These are phyloP conservation scores for Mortierella sp. DNA, from an alignment of 371 early-diverging fungal genomes.

Conservation along the genomic window DNA sequence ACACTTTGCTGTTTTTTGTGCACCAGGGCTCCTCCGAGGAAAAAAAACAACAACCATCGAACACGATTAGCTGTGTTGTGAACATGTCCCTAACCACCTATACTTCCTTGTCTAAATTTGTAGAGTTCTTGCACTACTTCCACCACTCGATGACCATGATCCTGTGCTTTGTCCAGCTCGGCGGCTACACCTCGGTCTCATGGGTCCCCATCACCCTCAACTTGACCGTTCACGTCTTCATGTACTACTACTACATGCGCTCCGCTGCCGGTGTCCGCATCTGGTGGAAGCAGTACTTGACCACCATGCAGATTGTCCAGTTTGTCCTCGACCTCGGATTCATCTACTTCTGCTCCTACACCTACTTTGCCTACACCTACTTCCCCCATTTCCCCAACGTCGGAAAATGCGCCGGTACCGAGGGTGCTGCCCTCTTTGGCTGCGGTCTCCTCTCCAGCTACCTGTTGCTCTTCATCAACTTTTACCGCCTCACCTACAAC, in stretches of 20 bases:
- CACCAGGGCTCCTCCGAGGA: not conserved
- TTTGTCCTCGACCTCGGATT: conserved; percentile 87
- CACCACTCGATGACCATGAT: conserved; percentile 94
- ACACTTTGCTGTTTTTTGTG: not conserved
- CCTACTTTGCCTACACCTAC: conserved; percentile 80
- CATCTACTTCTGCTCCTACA: conserved; percentile 88
- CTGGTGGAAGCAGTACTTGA: conserved; percentile 95
- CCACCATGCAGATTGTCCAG: conserved; percentile 91
- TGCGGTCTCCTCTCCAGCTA: conserved; percentile 86
- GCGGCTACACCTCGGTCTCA: conserved; percentile 84
- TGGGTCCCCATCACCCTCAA: conserved; percentile 88
- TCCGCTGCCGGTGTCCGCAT: conserved; percentile 86
- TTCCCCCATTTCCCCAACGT: conserved; percentile 78
- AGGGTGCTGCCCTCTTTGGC: conserved; percentile 85
- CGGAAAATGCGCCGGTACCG: conserved; percentile 85
- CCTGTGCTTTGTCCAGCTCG: conserved; percentile 87
- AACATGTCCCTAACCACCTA: not conserved
- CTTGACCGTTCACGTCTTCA: conserved; percentile 91
- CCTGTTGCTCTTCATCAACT: conserved; percentile 89
- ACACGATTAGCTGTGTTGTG: not conserved
- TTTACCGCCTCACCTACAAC: conserved; percentile 88
- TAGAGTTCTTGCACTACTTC: conserved; percentile 91
- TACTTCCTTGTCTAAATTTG: not conserved
- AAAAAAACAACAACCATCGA: not conserved
- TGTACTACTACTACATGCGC: conserved; percentile 94